These are phyloP conservation scores for Piloderma croceum DNA, from an alignment of 768 basidiomycete species.

Conservation along the genomic window DNA sequence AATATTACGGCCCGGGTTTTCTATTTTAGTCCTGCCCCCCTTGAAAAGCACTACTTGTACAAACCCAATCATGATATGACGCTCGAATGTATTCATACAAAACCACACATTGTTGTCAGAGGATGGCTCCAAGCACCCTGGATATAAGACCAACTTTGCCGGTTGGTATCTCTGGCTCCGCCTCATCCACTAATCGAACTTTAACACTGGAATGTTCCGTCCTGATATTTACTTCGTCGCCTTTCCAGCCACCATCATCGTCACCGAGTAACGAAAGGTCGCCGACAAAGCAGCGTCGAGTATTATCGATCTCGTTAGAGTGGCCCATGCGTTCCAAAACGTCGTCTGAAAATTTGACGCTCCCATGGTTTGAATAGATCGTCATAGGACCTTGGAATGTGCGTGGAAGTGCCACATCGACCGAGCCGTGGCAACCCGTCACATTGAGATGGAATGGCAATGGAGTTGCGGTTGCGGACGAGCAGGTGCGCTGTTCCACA, in stretches of 20 bases:
- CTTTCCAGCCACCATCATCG: constrained; percentile 26
- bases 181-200: constrained; percentile 34
- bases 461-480: neutral
- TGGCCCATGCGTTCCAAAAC: constrained; percentile 25
- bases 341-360: constrained; percentile 29
- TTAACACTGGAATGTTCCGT: constrained; percentile 33
- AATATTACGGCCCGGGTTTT: no score
- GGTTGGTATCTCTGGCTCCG: no score
- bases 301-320: constrained; percentile 27
- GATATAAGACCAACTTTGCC: no score
- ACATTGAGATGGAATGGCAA: neutral
- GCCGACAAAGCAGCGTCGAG: constrained; percentile 37
- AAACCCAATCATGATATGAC: no score
- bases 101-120: no score
- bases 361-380: constrained; percentile 29
- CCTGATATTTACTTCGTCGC: constrained; percentile 35
- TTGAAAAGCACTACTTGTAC: no score
- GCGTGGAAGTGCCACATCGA: constrained; percentile 34
- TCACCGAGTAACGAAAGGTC: constrained; percentile 28
- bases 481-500: neutral
- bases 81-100: no score
- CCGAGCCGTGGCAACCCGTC: constrained; percentile 26
- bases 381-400: constrained; percentile 36
- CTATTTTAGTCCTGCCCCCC: no score
- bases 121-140: no score